Conservation (phyloP, 2,329 filamentous ascomycete species). For the Aspergillus terreus region DNA sequence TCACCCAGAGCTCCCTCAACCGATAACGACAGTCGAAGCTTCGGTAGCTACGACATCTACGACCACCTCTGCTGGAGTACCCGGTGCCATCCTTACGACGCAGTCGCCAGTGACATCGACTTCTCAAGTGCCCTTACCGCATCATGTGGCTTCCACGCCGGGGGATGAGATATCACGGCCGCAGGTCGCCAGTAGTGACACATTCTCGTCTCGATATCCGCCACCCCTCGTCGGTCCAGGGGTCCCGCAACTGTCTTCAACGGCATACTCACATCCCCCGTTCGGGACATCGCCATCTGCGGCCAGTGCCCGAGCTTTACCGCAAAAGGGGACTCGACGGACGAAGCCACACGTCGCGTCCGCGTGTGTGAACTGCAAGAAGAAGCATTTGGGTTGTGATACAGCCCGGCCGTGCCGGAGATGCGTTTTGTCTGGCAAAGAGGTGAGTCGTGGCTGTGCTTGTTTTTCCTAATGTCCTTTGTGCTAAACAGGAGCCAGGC, state of each 20-base stretch:
- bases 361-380: constrained; percentile 48
- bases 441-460: constrained; percentile 33
- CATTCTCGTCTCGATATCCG: constrained; percentile 16
- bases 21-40: constrained; percentile 16
- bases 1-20: constrained; percentile 26
- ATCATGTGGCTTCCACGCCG: constrained; percentile 12
- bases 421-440: constrained; percentile 45
- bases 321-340: constrained; percentile 40
- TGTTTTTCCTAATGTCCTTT: background rate
- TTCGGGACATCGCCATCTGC: constrained; percentile 20
- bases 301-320: constrained; percentile 22
- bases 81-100: constrained; percentile 12
- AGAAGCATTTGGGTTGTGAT: constrained; percentile 47
- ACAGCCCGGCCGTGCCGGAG: constrained; percentile 43
- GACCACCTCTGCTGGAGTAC: constrained; percentile 6
- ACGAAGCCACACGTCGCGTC: constrained; percentile 48
- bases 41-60: constrained; percentile 8
- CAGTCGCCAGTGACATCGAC: constrained; percentile 13
- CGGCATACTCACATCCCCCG: constrained; percentile 23
- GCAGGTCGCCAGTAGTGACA: constrained; percentile 16
- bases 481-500: constrained; percentile 22
- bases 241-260: constrained; percentile 15
- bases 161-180: constrained; percentile 16
- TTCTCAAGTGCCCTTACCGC: constrained; percentile 12
- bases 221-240: constrained; percentile 18